Base-by-base conservation (phyloP, 371 early-diverging fungal genomes). In the Actinomortierella ambigua region DNA sequence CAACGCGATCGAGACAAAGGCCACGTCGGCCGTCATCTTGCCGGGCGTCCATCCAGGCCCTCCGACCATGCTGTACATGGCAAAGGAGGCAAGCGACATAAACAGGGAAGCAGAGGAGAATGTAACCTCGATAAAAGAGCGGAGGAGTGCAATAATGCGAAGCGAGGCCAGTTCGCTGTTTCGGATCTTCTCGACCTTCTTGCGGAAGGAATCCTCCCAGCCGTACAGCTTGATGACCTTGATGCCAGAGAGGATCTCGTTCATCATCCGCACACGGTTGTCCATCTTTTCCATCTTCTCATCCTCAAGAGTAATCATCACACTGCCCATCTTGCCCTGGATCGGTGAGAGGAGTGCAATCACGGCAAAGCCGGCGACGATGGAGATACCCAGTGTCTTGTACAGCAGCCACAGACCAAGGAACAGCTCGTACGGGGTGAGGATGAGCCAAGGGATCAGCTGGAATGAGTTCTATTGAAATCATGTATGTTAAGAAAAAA, bases 211-310 rank as follows among this genome's bases (percentile, higher is more conserved):
- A 17, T 58, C 63, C 55, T 87, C 88, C 90, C 90, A 94, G 4
- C 90, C 89, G 60, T 92, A 92, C 20, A 93, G 77, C 77, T 96
- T 96, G 76, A 96, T 90, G 34, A 95, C 92, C 77, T 93, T 94
- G 77, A 97, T 97, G 18, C 95, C 96, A 56, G 89, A 87, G 46
- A 98, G 77, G 4, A 96, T 79, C 81, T 98, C 98, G 68, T 96
- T 86, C 61, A 75, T 69, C 27, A 69, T 49, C 3, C 69, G 62
- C 15, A 77, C 57, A 0, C 77, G 69, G 20, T 43, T 55, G 48
- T 77, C 77, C 57, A 63, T 66, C 14, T 49, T 88, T n/a, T 52
- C 51, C 15, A 73, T 17, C 44, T 73, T 73, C 13, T 26, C 52
- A 7, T 57, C 26, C 28, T 62, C 34, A 4, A 4, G 4, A 6